A percentile compares a stretch with the other conserved stretches of the same genome.
These are phyloP conservation scores for Fusarium staphyleae DNA, from an alignment of 2,329 filamentous ascomycete genomes.

Conservation along the genomic window DNA sequence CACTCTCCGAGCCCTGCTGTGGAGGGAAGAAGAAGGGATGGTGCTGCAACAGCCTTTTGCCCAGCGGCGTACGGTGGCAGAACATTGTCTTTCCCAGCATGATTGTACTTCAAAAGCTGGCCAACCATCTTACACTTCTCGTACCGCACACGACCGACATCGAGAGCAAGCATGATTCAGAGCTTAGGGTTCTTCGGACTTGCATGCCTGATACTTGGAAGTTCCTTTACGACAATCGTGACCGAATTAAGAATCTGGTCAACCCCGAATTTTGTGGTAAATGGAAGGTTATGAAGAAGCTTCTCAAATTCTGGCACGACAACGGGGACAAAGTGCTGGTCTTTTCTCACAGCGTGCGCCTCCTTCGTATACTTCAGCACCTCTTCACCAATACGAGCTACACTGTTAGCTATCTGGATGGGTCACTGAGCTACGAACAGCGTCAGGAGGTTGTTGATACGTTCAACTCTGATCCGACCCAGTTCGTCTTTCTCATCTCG, in stretches of 20 bases:
- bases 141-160: constrained; percentile 72
- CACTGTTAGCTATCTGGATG: constrained; percentile 90
- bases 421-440: constrained; percentile 82
- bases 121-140: constrained; percentile 90
- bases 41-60: constrained; percentile 74
- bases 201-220: constrained; percentile 80
- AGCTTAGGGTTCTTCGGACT: constrained; percentile 74
- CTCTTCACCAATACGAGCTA: constrained; percentile 90
- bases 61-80: constrained; percentile 73
- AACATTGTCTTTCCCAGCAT: constrained; percentile 86
- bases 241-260: constrained; percentile 80
- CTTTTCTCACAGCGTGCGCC: constrained; percentile 89
- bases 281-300: constrained; percentile 88
- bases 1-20: constrained; percentile 70
- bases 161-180: constrained; percentile 77
- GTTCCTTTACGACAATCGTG: constrained; percentile 74
- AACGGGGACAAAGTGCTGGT: constrained; percentile 94
- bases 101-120: constrained; percentile 81
- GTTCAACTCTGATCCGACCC: constrained; percentile 85
- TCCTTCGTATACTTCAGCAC: constrained; percentile 83
- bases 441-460: constrained; percentile 83
- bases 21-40: constrained; percentile 74
- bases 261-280: constrained; percentile 95
- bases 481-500: constrained; percentile 96
- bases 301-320: constrained; percentile 87